Evolutionary conservation across 1,139 yeast genomes (phyloP).

Genomic region (Saccharomyces uvarum): DNA sequence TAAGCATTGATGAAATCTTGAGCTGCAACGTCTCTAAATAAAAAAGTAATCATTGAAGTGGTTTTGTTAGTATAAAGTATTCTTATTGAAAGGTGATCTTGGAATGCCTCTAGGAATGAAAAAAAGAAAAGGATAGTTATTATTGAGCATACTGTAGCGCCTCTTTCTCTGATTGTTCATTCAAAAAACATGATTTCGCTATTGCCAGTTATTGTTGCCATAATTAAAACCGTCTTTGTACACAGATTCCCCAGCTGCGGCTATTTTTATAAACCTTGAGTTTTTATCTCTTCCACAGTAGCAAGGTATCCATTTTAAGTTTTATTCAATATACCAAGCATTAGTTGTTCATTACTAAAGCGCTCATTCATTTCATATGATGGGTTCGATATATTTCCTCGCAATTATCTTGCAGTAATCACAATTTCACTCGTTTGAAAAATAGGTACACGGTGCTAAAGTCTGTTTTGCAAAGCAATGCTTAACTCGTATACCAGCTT

Average conservation of each 20-base stretch:
- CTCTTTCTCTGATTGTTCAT: too few species aligned
- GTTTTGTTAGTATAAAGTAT: constrained; percentile 18
- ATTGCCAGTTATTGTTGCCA: too few species aligned
- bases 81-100: background rate
- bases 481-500: background rate
- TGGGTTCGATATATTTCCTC: background rate
- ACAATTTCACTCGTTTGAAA: background rate
- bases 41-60: constrained; percentile 27
- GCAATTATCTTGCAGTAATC: background rate
- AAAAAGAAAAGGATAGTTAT: background rate
- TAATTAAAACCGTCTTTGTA: too few species aligned
- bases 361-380: background rate
- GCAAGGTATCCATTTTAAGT: too few species aligned
- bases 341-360: too few species aligned
- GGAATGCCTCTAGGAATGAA: background rate
- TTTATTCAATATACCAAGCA: too few species aligned
- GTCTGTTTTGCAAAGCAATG: background rate
- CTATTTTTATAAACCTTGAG: too few species aligned
- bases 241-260: too few species aligned
- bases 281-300: too few species aligned
- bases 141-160: too few species aligned
- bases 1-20: constrained; percentile 99
- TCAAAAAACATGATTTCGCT: too few species aligned
- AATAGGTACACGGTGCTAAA: background rate
- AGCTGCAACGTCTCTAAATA: constrained; percentile 96